Conservation (phyloP, 768 basidiomycete species). For the Brasilioporus rufonigricans region DNA sequence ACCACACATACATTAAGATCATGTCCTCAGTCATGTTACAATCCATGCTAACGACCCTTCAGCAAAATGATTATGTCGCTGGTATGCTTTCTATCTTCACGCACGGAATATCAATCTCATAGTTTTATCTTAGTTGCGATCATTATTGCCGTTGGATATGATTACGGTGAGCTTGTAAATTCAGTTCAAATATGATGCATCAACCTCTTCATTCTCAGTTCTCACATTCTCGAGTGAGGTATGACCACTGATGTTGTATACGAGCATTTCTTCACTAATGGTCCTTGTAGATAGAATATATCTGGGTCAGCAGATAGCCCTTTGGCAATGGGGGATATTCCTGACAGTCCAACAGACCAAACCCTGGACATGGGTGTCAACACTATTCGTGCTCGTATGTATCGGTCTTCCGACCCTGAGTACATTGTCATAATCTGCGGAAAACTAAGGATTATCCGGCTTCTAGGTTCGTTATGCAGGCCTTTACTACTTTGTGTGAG, state of each 20-base stretch:
- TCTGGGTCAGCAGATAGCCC: constrained; percentile 2
- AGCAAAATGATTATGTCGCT: neutral
- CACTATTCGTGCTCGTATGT: constrained; percentile 8
- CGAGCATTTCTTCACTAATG: neutral
- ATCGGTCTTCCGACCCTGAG: neutral
- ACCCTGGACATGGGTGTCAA: constrained; percentile 9
- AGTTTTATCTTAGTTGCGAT: neutral
- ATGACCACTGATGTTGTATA: neutral
- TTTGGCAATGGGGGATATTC: neutral
- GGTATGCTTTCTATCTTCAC: neutral
- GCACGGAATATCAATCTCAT: neutral
- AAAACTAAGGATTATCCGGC: neutral
- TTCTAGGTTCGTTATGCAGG: constrained; percentile 11
- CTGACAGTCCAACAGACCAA: neutral
- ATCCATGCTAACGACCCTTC: neutral
- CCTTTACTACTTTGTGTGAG: neutral
- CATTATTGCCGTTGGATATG: constrained; percentile 1
- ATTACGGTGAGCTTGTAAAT: constrained; percentile 2
- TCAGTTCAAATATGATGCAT: neutral
- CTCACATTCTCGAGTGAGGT: constrained; percentile 13
- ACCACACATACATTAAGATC: too few species aligned
- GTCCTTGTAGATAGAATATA: constrained; percentile 4
- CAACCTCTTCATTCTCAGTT: neutral
- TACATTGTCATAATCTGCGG: neutral
- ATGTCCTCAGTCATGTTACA: neutral